Evolutionary conservation across 345 rosid species (phyloP), one percentile per base, ranked within the genome.

Genomic region (Dimocarpus longan): DNA sequence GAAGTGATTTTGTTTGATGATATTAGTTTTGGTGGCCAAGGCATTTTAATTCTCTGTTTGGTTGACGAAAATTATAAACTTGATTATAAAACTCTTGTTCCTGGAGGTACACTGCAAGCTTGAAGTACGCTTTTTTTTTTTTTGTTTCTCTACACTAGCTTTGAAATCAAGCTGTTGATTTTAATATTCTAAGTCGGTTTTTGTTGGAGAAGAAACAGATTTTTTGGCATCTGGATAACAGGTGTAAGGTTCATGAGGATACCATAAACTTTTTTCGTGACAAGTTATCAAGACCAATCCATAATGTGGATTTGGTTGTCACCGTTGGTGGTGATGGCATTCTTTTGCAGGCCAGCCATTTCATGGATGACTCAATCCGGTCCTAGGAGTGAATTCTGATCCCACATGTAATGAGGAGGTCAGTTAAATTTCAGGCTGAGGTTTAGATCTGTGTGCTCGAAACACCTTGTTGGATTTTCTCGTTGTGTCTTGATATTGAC

Each of bases 251-350:
- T 78, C 98, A 93, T 84, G 83, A 74, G 84, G 88, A 89, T 73
- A 92, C 97, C 64, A 80, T 94, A 19, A 88, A 84, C 24, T 46
- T 91, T 76, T 77, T 89, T 4, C 93, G 99, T 26, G 85, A 86
- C 11, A 80, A 85, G 63, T 77, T 92, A 74, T 85, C 86, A 1
- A 77, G 75, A 67, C 91, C 90, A 13, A 86, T 95, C 70, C 82
- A 70, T 75, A 81, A 90, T 76, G 92, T 91, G 46, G 99, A 95
- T 84, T 84, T 95, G 80, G 99, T 95, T 57, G 89, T 95, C 69
- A 94, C 98, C 1, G 82, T 95, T 9, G 97, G 99, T 75, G 99
- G 99, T 43, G 98, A 95, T 70, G 99, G 99, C 48, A 94, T 98
- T 12, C 97, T 95, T 43, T 83, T 95, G 90, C 97, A 91, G 76